Base-by-base conservation (phyloP, 2,329 filamentous ascomycete species). In the Penicillium digitatum region DNA sequence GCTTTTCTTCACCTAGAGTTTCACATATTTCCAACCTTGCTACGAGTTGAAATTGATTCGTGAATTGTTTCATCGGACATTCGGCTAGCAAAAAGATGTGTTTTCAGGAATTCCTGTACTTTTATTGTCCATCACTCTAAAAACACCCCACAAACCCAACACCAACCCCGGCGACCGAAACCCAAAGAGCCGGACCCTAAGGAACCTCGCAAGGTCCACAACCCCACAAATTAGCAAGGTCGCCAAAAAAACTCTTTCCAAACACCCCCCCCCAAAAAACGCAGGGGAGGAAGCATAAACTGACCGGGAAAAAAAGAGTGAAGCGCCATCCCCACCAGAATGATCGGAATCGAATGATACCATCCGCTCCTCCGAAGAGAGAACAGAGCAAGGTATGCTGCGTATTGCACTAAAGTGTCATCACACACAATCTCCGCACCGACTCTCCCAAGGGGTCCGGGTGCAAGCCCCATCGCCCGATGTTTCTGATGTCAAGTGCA, bases 351-450 rank as follows among this genome's bases (percentile, higher is more conserved):
- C 87, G 88, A 90, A 89, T 90, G 81, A 86, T 86, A 81, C 78
- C 70, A 74, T 65, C 63, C 71, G 73, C 68, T 68, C 61, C 31
- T 38, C 45, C 58, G 58, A 49, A 54, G 35, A 70, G 69, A 69
- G 68, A 68, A 71, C 66, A 64, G 71, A 66, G 62, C 56, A 73
- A 71, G 77, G 81, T 80, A 92, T 85, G 89, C 89, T 83, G 88
- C 89, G 88, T 90, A 94, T 94, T 90, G 90, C 87, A 93, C 90
- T 94, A 81, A 90, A 91, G 89, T 90, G 85, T 86, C 85, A 74
- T 79, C 78, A 83, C 82, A 83, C 82, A 92, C 89, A 86, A 93
- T 92, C 89, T 93, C 88, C 89, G 88, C 89, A 91, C 88, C 82
- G 87, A 85, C 89, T 89, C 82, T 88, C 88, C 89, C 89, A 94